Evolutionary conservation across 2,329 filamentous ascomycete genomes (phyloP), one percentile per base, ranked within the genome.

Genomic region (Beauveria brongniartii): DNA sequence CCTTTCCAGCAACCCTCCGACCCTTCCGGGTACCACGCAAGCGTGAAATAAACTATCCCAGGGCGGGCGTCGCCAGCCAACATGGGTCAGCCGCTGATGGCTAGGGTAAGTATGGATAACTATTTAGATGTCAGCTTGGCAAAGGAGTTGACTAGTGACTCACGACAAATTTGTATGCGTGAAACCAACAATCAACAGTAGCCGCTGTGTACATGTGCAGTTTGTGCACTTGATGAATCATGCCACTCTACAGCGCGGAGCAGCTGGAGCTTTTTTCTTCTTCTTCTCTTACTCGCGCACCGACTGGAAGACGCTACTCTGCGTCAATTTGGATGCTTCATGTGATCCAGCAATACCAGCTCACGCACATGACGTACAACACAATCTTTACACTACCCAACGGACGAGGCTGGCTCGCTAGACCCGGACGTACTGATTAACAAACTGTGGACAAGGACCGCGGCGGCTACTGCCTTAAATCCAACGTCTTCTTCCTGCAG

Each of bases 381-480:
- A 3, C 41, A 44, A n/a, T 48, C 30, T 28, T 44, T 55, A 43
- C 59, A 56, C 46, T 56, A 55, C 34, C 9, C 51, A 12, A 22
- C 8, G 24, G 59, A 56, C 24, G 51, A 50, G 9, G 20, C 28
- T 4, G 52, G 34, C n/a, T 55, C 46, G 5, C 28, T 55, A 24
- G 52, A 46, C 12, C 12, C 37, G 22, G 52, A 22, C 8, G 28
- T 43, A 18, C 43, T 60, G n/a, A 50, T 61, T 59, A 51, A 48
- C 43, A 55, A 14, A 55, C 34, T 41, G 58, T 43, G 28, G 44
- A 24, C 41, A 47, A 44, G 43, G 22, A 50, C 30, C 51, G 28
- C 20, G 58, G 58, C 22, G 58, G 58, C 30, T 61, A 55, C 43
- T 55, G 58, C 30, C 55, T 61, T 24, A 51, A 61, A 18, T 22